A percentile compares a stretch with the other conserved stretches of the same genome.
phyloP scores from a whole-genome alignment of 2,329 filamentous ascomycete species.

The Escovopsis weberi region DNA sequence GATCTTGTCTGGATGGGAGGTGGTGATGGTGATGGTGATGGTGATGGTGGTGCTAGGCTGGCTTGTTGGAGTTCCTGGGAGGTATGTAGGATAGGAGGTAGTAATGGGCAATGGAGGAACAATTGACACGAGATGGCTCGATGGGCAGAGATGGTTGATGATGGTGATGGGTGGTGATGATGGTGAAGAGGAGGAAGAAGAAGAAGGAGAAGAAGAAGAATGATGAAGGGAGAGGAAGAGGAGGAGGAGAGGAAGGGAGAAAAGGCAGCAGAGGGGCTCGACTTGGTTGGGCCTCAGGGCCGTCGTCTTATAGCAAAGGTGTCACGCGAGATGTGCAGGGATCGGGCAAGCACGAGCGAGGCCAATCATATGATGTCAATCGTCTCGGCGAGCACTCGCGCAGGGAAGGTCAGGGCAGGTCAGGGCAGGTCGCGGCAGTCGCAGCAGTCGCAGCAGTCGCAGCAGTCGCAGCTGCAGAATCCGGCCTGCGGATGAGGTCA shows the following conservation, averaged over 20 bases:
- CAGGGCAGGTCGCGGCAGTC: too few relatives aligned
- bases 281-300: background rate
- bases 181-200: background rate
- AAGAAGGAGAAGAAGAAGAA: background rate
- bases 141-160: background rate
- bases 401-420: too few relatives aligned
- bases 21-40: too few relatives aligned
- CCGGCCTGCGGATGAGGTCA: too few relatives aligned
- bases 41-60: too few relatives aligned
- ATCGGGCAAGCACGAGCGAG: slow-evolving; percentile 4
- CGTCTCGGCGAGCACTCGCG: background rate
- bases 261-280: background rate
- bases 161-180: background rate
- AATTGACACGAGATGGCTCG: background rate
- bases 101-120: too few relatives aligned
- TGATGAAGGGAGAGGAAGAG: background rate
- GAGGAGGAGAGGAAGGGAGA: background rate
- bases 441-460: too few relatives aligned
- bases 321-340: slow-evolving; percentile 11
- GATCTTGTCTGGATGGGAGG: too few relatives aligned
- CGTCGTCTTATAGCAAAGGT: slow-evolving; percentile 8
- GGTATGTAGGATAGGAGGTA: too few relatives aligned
- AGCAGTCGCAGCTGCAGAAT: too few relatives aligned
- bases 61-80: too few relatives aligned
- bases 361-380: slow-evolving; percentile 7